Percentiles rank a stretch among this genome's conserved stretches.
Evolutionary conservation across 768 basidiomycete genomes (phyloP).

Genomic region (Leccinum ochraceum): DNA sequence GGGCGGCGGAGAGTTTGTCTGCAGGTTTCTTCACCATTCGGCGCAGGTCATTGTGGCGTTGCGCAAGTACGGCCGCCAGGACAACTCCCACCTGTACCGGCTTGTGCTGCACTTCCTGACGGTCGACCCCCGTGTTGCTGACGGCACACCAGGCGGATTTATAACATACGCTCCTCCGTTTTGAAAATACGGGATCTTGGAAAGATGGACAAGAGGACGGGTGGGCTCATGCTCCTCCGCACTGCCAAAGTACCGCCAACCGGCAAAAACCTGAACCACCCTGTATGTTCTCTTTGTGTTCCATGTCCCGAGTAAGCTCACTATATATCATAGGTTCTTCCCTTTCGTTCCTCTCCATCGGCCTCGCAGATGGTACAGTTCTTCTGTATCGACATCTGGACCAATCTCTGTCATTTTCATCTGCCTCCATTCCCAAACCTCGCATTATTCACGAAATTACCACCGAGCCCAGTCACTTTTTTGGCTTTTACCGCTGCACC

Average conservation of each 20-base stretch:
- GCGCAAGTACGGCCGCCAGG: slow-evolving; percentile 69
- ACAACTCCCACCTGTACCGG: slow-evolving; percentile 77
- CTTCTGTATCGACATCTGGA: slow-evolving; percentile 89
- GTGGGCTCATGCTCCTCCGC: slow-evolving; percentile 63
- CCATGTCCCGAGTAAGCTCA: not conserved
- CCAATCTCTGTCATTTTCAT: slow-evolving; percentile 77
- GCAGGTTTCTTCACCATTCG: too few relatives aligned
- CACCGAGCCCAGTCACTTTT: slow-evolving; percentile 86
- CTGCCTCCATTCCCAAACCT: slow-evolving; percentile 81
- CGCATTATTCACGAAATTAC: slow-evolving; percentile 81
- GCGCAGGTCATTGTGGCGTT: slow-evolving; percentile 60
- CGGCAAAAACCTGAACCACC: slow-evolving; percentile 64
- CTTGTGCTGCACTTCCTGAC: slow-evolving; percentile 90
- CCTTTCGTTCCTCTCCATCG: slow-evolving; percentile 87
- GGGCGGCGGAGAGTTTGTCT: too few relatives aligned
- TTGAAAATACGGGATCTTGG: slow-evolving; percentile 90
- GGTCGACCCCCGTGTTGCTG: slow-evolving; percentile 69
- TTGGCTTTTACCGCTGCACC: slow-evolving; percentile 69
- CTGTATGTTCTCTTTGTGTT: slow-evolving; percentile 43
- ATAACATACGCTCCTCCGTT: slow-evolving; percentile 61
- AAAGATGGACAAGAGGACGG: slow-evolving; percentile 64
- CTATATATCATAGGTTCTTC: slow-evolving; percentile 52
- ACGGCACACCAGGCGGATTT: slow-evolving; percentile 72
- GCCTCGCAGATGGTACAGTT: slow-evolving; percentile 91
- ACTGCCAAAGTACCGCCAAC: slow-evolving; percentile 75